Percentiles rank a stretch among this genome's conserved stretches.
Conservation (phyloP, 305 asterid genomes). For the Solanum hybrid region DNA sequence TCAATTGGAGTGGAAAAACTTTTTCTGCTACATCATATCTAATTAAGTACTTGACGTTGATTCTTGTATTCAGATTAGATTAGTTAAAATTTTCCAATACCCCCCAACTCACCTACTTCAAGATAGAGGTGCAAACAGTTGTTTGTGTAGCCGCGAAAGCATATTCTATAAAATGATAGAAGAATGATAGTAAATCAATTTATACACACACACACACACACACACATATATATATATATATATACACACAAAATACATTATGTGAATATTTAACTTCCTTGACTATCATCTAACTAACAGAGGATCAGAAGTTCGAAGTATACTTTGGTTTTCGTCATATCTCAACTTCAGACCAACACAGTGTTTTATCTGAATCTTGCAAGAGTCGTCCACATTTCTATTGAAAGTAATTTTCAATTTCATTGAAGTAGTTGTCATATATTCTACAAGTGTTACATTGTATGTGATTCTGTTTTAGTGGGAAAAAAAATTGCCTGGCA, state of each 20-base stretch:
- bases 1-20: neutral
- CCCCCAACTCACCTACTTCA: neutral
- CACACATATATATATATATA: too few species aligned
- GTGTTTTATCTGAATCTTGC: neutral
- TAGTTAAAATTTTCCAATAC: neutral
- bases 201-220: too few species aligned
- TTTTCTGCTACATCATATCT: neutral
- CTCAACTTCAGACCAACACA: neutral
- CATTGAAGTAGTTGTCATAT: neutral
- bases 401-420: neutral
- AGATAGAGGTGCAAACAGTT: neutral
- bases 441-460: neutral
- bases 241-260: neutral
- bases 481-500: neutral
- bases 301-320: neutral
- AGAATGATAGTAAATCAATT: neutral
- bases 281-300: neutral
- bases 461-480: neutral
- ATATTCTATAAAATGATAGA: neutral
- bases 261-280: neutral
- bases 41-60: neutral
- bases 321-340: neutral
- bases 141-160: neutral
- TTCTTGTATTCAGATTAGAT: neutral
- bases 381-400: neutral